Percentiles rank a stretch among this genome's conserved stretches.
Conservation (phyloP, 192 early-diverging fungal genomes). For the Coemansia sp. region DNA sequence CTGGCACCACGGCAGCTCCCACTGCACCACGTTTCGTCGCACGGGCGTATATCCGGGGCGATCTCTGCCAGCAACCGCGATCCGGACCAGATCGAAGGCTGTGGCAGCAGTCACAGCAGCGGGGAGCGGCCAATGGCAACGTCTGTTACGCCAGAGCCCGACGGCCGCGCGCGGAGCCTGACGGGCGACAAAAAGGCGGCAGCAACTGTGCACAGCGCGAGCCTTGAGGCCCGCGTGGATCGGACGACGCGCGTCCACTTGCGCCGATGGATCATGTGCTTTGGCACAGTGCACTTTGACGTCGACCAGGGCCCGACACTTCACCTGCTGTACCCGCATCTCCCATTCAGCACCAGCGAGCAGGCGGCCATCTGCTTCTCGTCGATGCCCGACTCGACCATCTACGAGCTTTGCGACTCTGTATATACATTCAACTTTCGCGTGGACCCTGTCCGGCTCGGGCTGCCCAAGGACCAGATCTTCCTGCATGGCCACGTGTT, state of each 20-base stretch:
- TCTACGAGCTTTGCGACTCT: slow-evolving; percentile 66
- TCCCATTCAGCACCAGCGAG: slow-evolving; percentile 59
- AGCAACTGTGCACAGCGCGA: slow-evolving; percentile 35
- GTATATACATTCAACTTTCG: slow-evolving; percentile 69
- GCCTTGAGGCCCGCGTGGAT: slow-evolving; percentile 43
- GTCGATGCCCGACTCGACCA: slow-evolving; percentile 71
- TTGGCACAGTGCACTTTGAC: slow-evolving; percentile 77
- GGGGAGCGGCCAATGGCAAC: too few species aligned
- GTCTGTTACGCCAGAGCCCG: slow-evolving; percentile 18
- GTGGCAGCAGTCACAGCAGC: too few species aligned
- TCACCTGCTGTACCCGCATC: slow-evolving; percentile 66
- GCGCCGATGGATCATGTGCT: slow-evolving; percentile 60
- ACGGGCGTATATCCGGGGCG: slow-evolving; percentile 5
- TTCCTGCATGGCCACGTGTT: slow-evolving; percentile 82
- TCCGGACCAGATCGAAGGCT: neutral
- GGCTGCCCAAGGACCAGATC: slow-evolving; percentile 35
- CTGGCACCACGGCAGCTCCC: neutral
- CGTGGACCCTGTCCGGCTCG: slow-evolving; percentile 48
- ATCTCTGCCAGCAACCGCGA: neutral
- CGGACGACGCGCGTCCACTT: slow-evolving; percentile 15
- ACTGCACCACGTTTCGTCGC: slow-evolving; percentile 20
- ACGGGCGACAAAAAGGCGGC: slow-evolving; percentile 17
- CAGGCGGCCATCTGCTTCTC: slow-evolving; percentile 73
- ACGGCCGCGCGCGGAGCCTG: slow-evolving; percentile 40
- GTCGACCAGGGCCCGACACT: slow-evolving; percentile 74